phyloP scores from a whole-genome alignment of 345 rosid genomes.

The Murraya koenigii region DNA sequence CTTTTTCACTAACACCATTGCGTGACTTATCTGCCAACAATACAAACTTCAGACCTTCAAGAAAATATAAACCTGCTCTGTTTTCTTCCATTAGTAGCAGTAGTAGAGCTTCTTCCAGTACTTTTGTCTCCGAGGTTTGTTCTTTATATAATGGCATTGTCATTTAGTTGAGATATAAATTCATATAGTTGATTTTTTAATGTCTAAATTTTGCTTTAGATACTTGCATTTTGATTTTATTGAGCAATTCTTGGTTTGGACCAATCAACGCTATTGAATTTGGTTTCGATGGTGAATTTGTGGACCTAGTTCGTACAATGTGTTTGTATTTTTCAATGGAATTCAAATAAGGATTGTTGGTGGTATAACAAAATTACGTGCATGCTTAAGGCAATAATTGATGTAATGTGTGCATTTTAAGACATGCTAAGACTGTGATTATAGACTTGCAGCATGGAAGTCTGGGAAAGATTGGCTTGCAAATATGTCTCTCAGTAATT shows the following conservation, averaged over 20 bases:
- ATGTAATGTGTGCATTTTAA: background rate
- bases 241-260: background rate
- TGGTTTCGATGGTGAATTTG: background rate
- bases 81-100: constrained; percentile 30
- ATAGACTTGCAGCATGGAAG: background rate
- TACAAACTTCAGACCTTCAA: constrained; percentile 17
- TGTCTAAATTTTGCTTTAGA: background rate
- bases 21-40: constrained; percentile 16
- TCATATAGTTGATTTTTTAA: background rate
- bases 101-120: constrained; percentile 34
- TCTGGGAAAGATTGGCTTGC: background rate
- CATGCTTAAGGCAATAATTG: background rate
- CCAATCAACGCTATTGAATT: background rate
- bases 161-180: background rate
- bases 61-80: constrained; percentile 28
- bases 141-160: background rate
- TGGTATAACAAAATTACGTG: background rate
- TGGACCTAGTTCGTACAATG: background rate
- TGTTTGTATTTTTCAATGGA: background rate
- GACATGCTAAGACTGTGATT: background rate
- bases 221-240: background rate
- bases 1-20: constrained; percentile 34
- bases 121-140: constrained; percentile 73
- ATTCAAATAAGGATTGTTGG: background rate
- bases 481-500: background rate